These are phyloP conservation scores for Malus hybrid DNA, from an alignment of 331 rosid genomes.

Conservation along the genomic window DNA sequence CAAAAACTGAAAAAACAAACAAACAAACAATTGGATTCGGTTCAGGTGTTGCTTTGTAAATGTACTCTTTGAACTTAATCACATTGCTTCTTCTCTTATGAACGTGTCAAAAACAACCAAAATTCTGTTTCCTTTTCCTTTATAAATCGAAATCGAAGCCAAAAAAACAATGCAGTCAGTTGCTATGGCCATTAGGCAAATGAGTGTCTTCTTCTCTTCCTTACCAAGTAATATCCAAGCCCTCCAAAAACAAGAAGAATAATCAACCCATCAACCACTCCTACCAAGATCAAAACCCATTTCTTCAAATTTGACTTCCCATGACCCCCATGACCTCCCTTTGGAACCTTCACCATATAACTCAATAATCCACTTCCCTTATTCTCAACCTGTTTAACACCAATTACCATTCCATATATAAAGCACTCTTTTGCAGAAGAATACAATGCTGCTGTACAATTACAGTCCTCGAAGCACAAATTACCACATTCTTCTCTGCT, in stretches of 20 bases:
- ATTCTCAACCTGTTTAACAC: constrained; percentile 56
- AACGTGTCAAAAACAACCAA: no score
- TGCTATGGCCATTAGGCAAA: constrained; percentile 17
- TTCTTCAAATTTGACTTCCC: constrained; percentile 43
- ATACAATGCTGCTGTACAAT: constrained; percentile 60
- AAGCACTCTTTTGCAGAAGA: constrained; percentile 29
- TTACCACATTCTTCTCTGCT: constrained; percentile 49
- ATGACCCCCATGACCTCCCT: constrained; percentile 35
- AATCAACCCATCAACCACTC: constrained; percentile 70
- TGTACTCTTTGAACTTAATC: no score
- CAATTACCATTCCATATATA: constrained; percentile 52
- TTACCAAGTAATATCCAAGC: constrained; percentile 47
- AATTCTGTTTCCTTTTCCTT: constrained; percentile 9
- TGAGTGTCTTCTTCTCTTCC: constrained; percentile 31
- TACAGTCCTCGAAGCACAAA: constrained; percentile 63
- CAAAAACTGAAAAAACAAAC: no score
- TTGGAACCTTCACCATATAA: constrained; percentile 68
- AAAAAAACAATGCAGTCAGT: constrained; percentile 18
- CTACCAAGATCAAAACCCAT: constrained; percentile 66
- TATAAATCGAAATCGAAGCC: background rate
- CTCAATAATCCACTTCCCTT: constrained; percentile 33
- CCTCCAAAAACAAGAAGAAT: constrained; percentile 62
- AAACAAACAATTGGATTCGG: no score
- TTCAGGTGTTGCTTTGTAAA: no score
- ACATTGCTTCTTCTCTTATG: no score